A percentile compares a stretch with the other conserved stretches of the same genome.
Evolutionary conservation across 148 eudicot genomes (phyloP).

Genomic region (Rhododendron mucronatum): DNA sequence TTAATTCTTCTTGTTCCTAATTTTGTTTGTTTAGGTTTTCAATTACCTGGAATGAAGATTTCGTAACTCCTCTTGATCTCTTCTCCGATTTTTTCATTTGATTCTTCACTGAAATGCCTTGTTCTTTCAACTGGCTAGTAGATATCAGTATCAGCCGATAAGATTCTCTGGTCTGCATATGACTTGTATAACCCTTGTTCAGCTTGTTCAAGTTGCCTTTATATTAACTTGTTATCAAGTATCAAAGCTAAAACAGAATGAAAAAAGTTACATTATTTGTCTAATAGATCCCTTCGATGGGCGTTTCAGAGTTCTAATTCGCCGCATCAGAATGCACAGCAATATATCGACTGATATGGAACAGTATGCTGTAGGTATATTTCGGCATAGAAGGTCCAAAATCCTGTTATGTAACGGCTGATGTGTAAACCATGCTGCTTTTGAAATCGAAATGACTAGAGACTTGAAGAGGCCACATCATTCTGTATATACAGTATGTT

Average conservation of each 20-base stretch:
- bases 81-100: not conserved
- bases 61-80: not conserved
- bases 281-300: not conserved
- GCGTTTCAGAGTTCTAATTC: not conserved
- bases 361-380: too few relatives aligned
- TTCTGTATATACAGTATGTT: not conserved
- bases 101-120: not conserved
- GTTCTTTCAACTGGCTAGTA: not conserved
- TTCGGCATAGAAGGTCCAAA: too few relatives aligned
- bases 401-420: too few relatives aligned
- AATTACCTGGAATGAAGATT: conserved; percentile 1
- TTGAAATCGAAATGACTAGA: not conserved
- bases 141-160: not conserved
- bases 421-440: too few relatives aligned
- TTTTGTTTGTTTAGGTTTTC: not conserved
- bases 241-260: not conserved
- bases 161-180: not conserved
- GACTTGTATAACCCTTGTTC: not conserved
- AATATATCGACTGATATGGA: too few relatives aligned
- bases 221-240: not conserved
- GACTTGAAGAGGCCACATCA: not conserved
- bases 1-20: not conserved
- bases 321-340: not conserved
- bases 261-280: not conserved
- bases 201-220: not conserved